phyloP scores from a whole-genome alignment of 495 filamentous ascomycete genomes.

The Platismatia glauca region DNA sequence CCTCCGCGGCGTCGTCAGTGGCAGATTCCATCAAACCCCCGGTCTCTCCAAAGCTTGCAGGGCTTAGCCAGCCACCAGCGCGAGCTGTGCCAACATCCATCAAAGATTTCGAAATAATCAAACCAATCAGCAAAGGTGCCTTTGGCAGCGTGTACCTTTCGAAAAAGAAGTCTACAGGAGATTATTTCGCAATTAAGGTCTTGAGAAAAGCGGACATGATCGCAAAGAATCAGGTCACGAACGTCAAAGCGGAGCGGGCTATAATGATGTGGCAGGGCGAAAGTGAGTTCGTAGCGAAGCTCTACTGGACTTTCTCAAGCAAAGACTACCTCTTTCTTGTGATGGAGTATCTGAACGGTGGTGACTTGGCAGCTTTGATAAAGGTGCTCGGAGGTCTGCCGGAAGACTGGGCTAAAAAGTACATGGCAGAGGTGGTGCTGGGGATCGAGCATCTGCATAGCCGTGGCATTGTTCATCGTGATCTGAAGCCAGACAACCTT shows the following conservation, averaged over 20 bases:
- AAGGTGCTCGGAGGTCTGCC: constrained; percentile 84
- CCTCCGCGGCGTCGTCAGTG: constrained; percentile 75
- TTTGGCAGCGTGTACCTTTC: constrained; percentile 97
- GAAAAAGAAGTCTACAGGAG: constrained; percentile 96
- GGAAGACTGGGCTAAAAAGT: constrained; percentile 97
- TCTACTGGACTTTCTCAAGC: constrained; percentile 99
- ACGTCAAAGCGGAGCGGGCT: constrained; percentile 96
- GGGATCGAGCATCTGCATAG: constrained; percentile 92
- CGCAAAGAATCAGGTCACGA: constrained; percentile 97
- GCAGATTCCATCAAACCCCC: constrained; percentile 59
- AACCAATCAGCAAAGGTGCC: constrained; percentile 97
- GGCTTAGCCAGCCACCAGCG: constrained; percentile 60
- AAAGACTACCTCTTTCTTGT: constrained; percentile 98
- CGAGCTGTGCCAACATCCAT: constrained; percentile 88
- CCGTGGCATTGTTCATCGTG: constrained; percentile 89
- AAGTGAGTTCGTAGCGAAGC: constrained; percentile 96
- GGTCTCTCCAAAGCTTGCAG: constrained; percentile 68
- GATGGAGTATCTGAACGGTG: constrained; percentile 98
- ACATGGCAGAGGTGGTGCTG: constrained; percentile 88
- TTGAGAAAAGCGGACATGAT: constrained; percentile 99
- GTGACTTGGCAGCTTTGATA: constrained; percentile 92
- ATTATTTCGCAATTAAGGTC: constrained; percentile 98
- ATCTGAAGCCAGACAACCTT: constrained; percentile 94
- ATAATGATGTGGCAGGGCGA: constrained; percentile 99
- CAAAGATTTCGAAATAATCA: constrained; percentile 99